Percentiles rank a stretch among this genome's conserved stretches.
phyloP scores from a whole-genome alignment of 345 rosid species.

The Brassica cretica region DNA sequence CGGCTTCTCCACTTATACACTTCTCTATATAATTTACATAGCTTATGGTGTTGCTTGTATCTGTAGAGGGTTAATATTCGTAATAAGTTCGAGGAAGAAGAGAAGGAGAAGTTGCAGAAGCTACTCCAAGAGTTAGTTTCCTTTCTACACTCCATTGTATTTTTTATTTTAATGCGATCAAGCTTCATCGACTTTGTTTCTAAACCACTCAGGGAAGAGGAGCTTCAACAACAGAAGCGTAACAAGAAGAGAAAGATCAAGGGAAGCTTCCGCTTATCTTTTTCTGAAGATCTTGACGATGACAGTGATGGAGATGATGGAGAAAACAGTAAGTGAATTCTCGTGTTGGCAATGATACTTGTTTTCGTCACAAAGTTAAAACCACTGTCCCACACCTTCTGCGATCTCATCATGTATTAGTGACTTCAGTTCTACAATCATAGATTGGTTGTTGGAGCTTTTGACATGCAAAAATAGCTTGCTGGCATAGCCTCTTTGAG shows the following conservation, averaged over 20 bases:
- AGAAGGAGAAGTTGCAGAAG: constrained; percentile 93
- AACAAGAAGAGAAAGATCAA: constrained; percentile 83
- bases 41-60: no score
- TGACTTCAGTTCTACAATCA: not conserved
- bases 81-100: constrained; percentile 92
- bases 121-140: constrained; percentile 81
- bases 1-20: no score
- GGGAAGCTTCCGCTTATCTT: constrained; percentile 76
- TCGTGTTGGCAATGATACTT: not conserved
- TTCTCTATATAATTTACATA: no score
- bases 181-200: constrained; percentile 1
- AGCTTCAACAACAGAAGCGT: constrained; percentile 81
- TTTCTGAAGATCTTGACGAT: constrained; percentile 78
- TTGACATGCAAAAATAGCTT: constrained; percentile 8
- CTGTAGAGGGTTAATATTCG: constrained; percentile 87
- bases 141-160: not conserved
- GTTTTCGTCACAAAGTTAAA: not conserved
- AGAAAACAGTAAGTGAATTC: constrained; percentile 46
- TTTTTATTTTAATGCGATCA: not conserved
- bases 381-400: not conserved
- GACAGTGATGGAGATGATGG: constrained; percentile 69
- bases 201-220: constrained; percentile 68
- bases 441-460: constrained; percentile 21
- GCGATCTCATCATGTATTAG: not conserved
- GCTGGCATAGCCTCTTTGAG: not conserved